Conservation (phyloP, 331 rosid species). For the Pyracantha coccinea region DNA sequence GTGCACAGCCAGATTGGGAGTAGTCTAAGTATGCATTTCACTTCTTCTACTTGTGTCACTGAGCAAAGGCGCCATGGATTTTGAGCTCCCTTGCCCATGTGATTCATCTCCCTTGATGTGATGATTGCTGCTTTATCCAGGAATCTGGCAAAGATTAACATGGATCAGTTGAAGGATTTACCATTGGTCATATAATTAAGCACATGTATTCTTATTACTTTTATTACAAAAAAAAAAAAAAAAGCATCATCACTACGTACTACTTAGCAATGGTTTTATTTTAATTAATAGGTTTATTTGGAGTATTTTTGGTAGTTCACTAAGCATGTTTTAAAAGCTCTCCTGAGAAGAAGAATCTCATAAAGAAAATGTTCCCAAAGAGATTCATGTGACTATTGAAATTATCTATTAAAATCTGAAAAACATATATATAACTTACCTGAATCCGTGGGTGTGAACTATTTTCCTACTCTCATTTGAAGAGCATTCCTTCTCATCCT, state of each 20-base stretch:
- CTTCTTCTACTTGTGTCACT: slow-evolving; percentile 80
- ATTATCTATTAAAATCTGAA: neutral
- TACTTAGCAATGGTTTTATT: neutral
- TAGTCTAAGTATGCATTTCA: slow-evolving; percentile 69
- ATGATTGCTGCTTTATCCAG: slow-evolving; percentile 65
- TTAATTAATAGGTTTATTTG: neutral
- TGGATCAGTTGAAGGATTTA: no score
- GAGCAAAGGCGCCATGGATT: slow-evolving; percentile 64
- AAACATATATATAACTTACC: slow-evolving; percentile 23
- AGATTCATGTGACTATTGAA: neutral
- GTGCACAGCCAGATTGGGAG: slow-evolving; percentile 91
- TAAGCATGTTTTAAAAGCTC: neutral
- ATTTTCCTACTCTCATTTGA: slow-evolving; percentile 39
- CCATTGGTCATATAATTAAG: no score
- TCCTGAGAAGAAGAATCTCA: neutral
- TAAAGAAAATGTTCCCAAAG: neutral
- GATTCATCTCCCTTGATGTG: slow-evolving; percentile 20
- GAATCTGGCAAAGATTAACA: slow-evolving; percentile 32
- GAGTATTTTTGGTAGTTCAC: neutral
- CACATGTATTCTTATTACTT: no score
- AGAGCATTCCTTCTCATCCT: slow-evolving; percentile 16
- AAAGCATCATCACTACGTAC: neutral
- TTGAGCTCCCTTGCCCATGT: slow-evolving; percentile 7
- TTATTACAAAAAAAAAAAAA: no score
- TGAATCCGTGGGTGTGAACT: slow-evolving; percentile 60